These are phyloP conservation scores for Beauveria bassiana DNA, from an alignment of 2,329 filamentous ascomycete species.

Conservation along the genomic window DNA sequence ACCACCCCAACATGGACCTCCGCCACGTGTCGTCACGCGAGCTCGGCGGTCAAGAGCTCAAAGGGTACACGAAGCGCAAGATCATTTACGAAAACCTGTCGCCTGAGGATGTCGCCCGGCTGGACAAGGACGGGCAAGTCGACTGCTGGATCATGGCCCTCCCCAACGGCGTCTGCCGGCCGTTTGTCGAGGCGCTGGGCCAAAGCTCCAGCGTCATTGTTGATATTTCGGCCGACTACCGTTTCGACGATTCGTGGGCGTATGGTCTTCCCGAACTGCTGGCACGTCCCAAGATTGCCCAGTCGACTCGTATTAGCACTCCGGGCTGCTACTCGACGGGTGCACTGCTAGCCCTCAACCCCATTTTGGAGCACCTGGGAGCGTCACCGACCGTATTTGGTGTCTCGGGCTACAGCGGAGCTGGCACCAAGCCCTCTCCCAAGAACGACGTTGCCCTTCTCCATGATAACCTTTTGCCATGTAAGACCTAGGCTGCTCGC, in stretches of 20 bases:
- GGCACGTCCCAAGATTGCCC: constrained; percentile 65
- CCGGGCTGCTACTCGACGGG: constrained; percentile 95
- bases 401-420: constrained; percentile 88
- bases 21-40: constrained; percentile 90
- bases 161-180: constrained; percentile 90
- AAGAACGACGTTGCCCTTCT: constrained; percentile 88
- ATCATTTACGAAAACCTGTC: constrained; percentile 88
- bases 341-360: constrained; percentile 81
- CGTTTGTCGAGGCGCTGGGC: constrained; percentile 83
- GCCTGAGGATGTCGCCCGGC: constrained; percentile 75
- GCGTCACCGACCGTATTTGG: constrained; percentile 80
- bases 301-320: constrained; percentile 77
- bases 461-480: constrained; percentile 81
- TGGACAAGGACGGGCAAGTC: constrained; percentile 77
- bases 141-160: constrained; percentile 98
- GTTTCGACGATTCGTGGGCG: constrained; percentile 78
- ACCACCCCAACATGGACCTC: constrained; percentile 84
- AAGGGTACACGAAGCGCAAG: constrained; percentile 85
- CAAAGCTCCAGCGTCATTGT: constrained; percentile 66
- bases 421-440: constrained; percentile 85
- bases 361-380: constrained; percentile 67
- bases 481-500: neutral
- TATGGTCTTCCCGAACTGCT: constrained; percentile 87
- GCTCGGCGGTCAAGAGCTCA: constrained; percentile 74
- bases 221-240: constrained; percentile 94